Conservation (phyloP, 169 alveolate species). For the Condylostoma magnum region DNA sequence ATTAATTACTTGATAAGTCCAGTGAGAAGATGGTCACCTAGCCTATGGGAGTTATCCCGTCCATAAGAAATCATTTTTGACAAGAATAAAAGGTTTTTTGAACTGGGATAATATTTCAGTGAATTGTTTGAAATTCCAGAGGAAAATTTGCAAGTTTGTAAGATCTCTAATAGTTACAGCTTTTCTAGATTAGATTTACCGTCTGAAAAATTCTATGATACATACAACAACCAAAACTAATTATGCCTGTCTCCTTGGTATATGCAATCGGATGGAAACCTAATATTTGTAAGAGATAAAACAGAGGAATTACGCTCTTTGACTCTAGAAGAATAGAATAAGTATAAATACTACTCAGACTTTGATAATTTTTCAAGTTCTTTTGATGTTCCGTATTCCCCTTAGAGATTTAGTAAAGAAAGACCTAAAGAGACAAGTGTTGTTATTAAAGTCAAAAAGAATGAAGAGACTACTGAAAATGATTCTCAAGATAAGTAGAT, state of each 20-base stretch:
- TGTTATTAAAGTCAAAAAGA: constrained; percentile 21
- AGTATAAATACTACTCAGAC: neutral
- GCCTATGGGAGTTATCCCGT: constrained; percentile 1
- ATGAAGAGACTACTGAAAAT: neutral
- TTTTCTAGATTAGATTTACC: neutral
- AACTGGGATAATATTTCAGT: neutral
- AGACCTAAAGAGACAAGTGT: constrained; percentile 27
- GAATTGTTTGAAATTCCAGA: neutral
- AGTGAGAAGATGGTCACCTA: constrained; percentile 13
- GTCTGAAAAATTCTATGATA: neutral
- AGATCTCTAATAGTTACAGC: neutral
- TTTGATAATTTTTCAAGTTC: neutral
- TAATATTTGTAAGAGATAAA: neutral
- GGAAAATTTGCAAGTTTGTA: neutral
- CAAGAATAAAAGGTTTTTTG: neutral
- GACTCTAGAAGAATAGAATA: neutral
- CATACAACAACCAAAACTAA: neutral
- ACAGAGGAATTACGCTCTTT: neutral
- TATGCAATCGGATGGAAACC: constrained; percentile 14
- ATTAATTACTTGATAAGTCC: neutral
- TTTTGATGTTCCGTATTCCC: too few relatives aligned
- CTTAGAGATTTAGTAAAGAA: neutral
- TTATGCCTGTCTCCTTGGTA: constrained; percentile 20
- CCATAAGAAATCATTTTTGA: neutral
- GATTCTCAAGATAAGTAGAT: neutral